Percentiles rank a stretch among this genome's conserved stretches.
phyloP scores from a whole-genome alignment of 2,329 filamentous ascomycete genomes.

The Ophiognomonia clavigignenti-juglandacearum region DNA sequence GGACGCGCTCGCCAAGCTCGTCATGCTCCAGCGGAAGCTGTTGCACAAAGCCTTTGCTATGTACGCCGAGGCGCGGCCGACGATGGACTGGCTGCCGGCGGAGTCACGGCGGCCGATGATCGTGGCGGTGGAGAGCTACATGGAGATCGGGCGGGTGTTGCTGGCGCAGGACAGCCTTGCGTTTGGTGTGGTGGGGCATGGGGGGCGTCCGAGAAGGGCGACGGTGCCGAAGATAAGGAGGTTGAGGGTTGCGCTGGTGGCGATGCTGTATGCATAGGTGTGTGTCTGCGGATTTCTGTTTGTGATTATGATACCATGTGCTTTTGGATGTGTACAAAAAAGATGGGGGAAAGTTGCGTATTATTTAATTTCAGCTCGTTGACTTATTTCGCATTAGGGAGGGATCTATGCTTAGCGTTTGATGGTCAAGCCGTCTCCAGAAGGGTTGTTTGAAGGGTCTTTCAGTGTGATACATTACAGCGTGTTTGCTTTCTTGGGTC shows the following conservation, averaged over 20 bases:
- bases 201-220: slow-evolving; percentile 15
- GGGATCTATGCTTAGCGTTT: too few species aligned
- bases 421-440: too few species aligned
- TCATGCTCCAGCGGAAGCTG: slow-evolving; percentile 46
- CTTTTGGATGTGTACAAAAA: not conserved
- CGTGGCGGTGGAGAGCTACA: slow-evolving; percentile 20
- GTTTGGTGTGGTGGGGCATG: not conserved
- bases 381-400: too few species aligned
- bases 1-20: slow-evolving; percentile 20
- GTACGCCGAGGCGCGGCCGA: slow-evolving; percentile 48
- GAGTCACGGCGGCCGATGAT: slow-evolving; percentile 46
- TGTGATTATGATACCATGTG: not conserved
- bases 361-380: not conserved
- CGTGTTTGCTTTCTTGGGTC: too few species aligned
- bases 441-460: too few species aligned
- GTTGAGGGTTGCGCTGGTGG: slow-evolving; percentile 16
- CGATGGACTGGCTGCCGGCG: slow-evolving; percentile 57
- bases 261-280: slow-evolving; percentile 14
- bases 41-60: slow-evolving; percentile 57
- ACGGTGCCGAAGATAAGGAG: slow-evolving; percentile 18
- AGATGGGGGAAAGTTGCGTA: too few species aligned
- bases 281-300: not conserved
- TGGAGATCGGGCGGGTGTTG: slow-evolving; percentile 21
- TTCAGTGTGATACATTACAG: too few species aligned
- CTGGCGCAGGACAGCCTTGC: slow-evolving; percentile 10